phyloP scores from a whole-genome alignment of 1,139 yeast species.

The Taiozyma onychis region DNA sequence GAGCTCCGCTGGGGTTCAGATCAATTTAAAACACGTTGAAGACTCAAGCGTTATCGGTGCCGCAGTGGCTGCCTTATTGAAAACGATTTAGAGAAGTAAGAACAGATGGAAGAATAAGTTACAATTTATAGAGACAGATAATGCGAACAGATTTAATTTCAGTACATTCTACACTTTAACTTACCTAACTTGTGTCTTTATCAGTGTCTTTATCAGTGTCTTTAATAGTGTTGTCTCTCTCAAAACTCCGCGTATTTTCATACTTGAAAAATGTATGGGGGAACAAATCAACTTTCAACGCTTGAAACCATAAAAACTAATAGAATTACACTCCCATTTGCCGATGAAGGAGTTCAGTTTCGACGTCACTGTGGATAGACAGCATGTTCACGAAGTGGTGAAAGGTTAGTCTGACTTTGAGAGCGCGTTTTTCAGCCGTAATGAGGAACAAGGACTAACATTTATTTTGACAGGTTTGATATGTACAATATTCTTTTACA shows the following conservation, averaged over 20 bases:
- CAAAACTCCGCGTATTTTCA: background rate
- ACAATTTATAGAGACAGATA: too few species aligned
- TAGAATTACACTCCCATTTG: too few species aligned
- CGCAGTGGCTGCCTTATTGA: slow-evolving; percentile 20
- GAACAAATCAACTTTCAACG: background rate
- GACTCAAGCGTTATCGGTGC: slow-evolving; percentile 28
- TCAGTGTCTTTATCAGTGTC: too few species aligned
- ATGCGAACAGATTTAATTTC: too few species aligned
- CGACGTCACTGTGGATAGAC: slow-evolving; percentile 30
- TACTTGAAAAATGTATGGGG: background rate
- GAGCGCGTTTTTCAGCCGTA: too few species aligned
- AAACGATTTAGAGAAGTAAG: background rate
- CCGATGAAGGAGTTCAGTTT: slow-evolving; percentile 28
- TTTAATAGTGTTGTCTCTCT: too few species aligned
- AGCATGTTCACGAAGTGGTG: slow-evolving; percentile 30
- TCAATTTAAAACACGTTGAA: slow-evolving; percentile 20
- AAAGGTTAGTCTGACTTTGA: slow-evolving; percentile 23
- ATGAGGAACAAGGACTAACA: background rate
- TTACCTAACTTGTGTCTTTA: too few species aligned
- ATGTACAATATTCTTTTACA: slow-evolving; percentile 63
- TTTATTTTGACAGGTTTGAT: slow-evolving; percentile 41
- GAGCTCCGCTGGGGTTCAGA: slow-evolving; percentile 10
- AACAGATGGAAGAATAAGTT: too few species aligned
- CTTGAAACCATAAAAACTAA: too few species aligned
- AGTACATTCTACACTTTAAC: too few species aligned